These are phyloP conservation scores for Orbilia quercus DNA, from an alignment of 2,329 filamentous ascomycete species.

Conservation along the genomic window DNA sequence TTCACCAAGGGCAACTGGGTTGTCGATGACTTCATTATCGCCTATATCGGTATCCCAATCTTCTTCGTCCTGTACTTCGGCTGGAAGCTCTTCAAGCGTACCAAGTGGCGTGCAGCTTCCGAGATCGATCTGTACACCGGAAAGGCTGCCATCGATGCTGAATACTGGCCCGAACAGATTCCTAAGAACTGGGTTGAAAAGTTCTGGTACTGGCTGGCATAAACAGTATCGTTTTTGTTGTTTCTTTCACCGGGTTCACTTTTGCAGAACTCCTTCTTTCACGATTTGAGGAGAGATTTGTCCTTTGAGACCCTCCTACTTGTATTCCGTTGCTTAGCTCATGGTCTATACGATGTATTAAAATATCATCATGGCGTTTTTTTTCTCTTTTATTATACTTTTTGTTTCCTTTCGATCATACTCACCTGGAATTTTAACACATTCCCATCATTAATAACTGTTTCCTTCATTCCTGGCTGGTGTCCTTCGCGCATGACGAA, in stretches of 20 bases:
- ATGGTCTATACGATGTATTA: conserved; percentile 25
- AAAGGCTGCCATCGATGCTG: conserved; percentile 71
- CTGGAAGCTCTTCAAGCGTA: conserved; percentile 70
- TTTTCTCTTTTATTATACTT: conserved; percentile 12
- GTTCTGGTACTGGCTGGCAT: conserved; percentile 52
- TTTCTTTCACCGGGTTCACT: neutral
- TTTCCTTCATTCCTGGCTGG: neutral
- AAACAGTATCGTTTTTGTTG: conserved; percentile 2
- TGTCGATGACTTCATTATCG: conserved; percentile 72
- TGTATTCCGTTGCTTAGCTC: conserved; percentile 28
- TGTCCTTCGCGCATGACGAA: neutral
- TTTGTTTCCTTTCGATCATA: conserved; percentile 7
- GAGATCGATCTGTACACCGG: conserved; percentile 71
- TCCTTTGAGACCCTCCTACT: conserved; percentile 19
- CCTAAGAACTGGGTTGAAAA: conserved; percentile 40
- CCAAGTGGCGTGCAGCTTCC: conserved; percentile 64
- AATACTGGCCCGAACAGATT: conserved; percentile 53
- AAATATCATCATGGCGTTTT: conserved; percentile 45
- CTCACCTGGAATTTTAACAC: conserved; percentile 29
- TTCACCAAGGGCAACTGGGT: conserved; percentile 76
- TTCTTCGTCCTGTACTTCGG: conserved; percentile 72
- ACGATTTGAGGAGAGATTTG: conserved; percentile 32
- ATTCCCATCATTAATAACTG: conserved; percentile 23
- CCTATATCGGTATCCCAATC: conserved; percentile 73
- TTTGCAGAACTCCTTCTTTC: neutral